Evolutionary conservation across 805 yeast genomes (phyloP), one percentile per base, ranked within the genome.

Genomic region (Wickerhamomyces ciferrii): DNA sequence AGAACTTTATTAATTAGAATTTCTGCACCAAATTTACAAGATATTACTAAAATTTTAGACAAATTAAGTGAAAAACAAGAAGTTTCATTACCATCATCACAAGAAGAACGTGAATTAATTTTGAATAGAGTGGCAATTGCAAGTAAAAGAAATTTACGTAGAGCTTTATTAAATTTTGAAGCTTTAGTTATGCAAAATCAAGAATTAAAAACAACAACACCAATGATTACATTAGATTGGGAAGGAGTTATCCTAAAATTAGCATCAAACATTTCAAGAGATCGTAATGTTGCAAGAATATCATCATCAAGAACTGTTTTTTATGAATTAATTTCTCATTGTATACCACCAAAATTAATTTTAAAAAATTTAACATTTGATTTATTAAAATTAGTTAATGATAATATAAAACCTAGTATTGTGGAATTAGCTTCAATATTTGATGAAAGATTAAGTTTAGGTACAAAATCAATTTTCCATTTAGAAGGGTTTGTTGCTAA

Each of bases 401-500:
- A 50, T 14, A 48, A 55, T 1, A 61, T 72, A 3, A 74, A 76
- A 39, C 49, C 63, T n/a, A 69, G 65, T 7, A 68, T 87, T 32
- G 77, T 86, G 11, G 76, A 76, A 9, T 66, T 80, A 5, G 84
- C 85, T 2, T 77, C 96, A 2, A 59, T 72, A 1, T 84, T 79
- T 56, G 99, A 94, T 60, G 97, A 94, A 58, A 76, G 99, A 47
- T 72, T 94, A 49, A 79, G 90, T 48, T 68, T 86, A 48, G 99
- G 98, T 2, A 78, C 78, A 48, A 94, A 94, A 65, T 87, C 90
- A 35, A 92, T 94, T 13, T 94, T 88, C 66, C 99, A 94, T 67
- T 68, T 94, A 45, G 99, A 94, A 69, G 99, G 98, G 1, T 94
- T 89, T 61, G 78, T 87, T 18, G 97, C 97, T 1, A 84, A 79